Percentiles rank a stretch among this genome's conserved stretches.
These are phyloP conservation scores for Radiomyces spectabilis DNA, from an alignment of 192 early-diverging fungal species.

Conservation along the genomic window DNA sequence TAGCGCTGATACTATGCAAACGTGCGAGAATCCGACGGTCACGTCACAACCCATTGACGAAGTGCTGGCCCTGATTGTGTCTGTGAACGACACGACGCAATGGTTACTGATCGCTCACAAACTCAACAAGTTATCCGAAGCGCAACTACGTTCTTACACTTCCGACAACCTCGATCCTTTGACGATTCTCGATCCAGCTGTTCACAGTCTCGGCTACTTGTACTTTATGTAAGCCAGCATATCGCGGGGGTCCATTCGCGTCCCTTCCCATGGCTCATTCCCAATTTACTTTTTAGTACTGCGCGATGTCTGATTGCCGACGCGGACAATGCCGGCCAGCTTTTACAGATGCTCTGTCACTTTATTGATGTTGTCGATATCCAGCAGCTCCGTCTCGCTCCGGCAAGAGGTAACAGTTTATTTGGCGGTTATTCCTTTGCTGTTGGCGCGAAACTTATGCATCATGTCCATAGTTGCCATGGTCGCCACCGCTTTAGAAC, in stretches of 20 bases:
- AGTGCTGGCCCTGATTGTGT: too few relatives aligned
- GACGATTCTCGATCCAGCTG: conserved; percentile 26
- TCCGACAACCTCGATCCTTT: conserved; percentile 29
- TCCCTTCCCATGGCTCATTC: background rate
- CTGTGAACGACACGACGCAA: too few relatives aligned
- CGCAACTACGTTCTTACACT: conserved; percentile 2
- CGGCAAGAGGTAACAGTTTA: conserved; percentile 28
- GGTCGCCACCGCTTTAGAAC: conserved; percentile 28
- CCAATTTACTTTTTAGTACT: conserved; percentile 9
- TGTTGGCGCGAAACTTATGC: background rate
- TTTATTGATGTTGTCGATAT: conserved; percentile 34
- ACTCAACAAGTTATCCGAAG: too few relatives aligned
- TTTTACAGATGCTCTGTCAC: conserved; percentile 28
- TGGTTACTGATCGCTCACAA: too few relatives aligned
- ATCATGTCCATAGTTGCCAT: background rate
- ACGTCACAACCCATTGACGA: too few relatives aligned
- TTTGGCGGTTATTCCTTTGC: background rate
- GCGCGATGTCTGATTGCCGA: conserved; percentile 29
- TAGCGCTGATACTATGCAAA: too few relatives aligned
- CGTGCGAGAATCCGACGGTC: too few relatives aligned
- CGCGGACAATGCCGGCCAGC: conserved; percentile 23
- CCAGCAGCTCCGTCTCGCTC: conserved; percentile 24
- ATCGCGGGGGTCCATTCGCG: background rate
- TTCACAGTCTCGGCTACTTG: conserved; percentile 36
- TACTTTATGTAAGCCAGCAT: conserved; percentile 38